Conservation (phyloP, 2,329 filamentous ascomycete species). For the Exophiala alcalophila region DNA sequence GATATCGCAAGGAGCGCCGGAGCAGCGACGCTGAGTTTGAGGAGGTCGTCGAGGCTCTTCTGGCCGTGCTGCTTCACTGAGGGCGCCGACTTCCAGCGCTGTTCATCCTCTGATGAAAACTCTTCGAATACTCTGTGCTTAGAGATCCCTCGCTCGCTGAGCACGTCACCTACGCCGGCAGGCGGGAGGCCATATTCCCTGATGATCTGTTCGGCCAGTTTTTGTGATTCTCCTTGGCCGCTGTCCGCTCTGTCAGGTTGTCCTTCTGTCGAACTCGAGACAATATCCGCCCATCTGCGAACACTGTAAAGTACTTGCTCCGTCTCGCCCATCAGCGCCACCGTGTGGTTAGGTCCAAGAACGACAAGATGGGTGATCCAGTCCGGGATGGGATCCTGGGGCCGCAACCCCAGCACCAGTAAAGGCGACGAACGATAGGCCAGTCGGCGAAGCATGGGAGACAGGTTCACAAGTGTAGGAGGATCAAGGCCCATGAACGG, state of each 20-base stretch:
- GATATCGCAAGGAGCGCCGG: not conserved
- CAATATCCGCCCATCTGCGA: constrained; percentile 22
- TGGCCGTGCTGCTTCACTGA: not conserved
- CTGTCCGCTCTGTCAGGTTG: too few relatives aligned
- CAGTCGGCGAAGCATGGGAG: constrained; percentile 65
- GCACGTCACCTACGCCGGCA: constrained; percentile 21
- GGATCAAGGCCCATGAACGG: constrained; percentile 95
- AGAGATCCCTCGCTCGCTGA: constrained; percentile 24
- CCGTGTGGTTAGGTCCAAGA: constrained; percentile 63
- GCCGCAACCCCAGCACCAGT: constrained; percentile 72
- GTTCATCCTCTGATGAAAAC: constrained; percentile 1
- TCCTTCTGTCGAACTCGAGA: constrained; percentile 1
- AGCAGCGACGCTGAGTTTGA: not conserved
- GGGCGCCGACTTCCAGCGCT: not conserved
- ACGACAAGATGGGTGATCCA: constrained; percentile 87
- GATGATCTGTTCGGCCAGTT: constrained; percentile 8
- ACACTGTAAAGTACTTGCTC: constrained; percentile 53
- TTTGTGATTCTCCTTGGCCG: too few relatives aligned
- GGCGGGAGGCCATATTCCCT: constrained; percentile 18
- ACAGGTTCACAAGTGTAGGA: constrained; percentile 69
- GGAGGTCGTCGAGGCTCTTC: constrained; percentile 5
- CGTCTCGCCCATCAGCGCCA: constrained; percentile 65
- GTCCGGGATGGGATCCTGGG: constrained; percentile 80
- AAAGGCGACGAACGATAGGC: constrained; percentile 66
- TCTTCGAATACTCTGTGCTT: constrained; percentile 1